These are phyloP conservation scores for Clarireedia monteithiana DNA, from an alignment of 2,329 filamentous ascomycete species.

Conservation along the genomic window DNA sequence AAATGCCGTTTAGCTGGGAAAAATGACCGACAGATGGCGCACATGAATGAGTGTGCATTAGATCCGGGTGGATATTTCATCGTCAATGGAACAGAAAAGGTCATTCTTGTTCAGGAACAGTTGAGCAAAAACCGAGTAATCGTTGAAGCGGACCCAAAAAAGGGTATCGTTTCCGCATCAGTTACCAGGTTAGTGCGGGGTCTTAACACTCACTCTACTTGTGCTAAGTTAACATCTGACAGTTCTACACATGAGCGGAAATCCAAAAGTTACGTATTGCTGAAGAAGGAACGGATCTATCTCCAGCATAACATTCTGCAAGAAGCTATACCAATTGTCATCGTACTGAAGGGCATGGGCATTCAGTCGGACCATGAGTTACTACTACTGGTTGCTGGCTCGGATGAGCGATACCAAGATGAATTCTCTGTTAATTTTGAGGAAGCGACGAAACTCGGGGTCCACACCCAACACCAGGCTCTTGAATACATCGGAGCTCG, in stretches of 20 bases:
- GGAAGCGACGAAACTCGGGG: slow-evolving; percentile 72
- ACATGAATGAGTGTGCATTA: slow-evolving; percentile 89
- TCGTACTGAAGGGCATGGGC: slow-evolving; percentile 87
- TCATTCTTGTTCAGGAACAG: slow-evolving; percentile 97
- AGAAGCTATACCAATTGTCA: slow-evolving; percentile 91
- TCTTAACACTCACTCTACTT: not conserved
- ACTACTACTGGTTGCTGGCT: slow-evolving; percentile 79
- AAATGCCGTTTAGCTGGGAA: slow-evolving; percentile 83
- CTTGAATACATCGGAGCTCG: slow-evolving; percentile 83
- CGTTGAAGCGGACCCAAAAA: slow-evolving; percentile 87
- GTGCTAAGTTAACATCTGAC: slow-evolving; percentile 9
- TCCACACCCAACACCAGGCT: slow-evolving; percentile 92
- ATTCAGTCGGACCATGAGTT: slow-evolving; percentile 94
- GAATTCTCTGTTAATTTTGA: slow-evolving; percentile 95
- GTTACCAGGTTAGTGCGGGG: slow-evolving; percentile 56
- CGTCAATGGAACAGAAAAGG: slow-evolving; percentile 95
- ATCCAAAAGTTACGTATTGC: slow-evolving; percentile 90
- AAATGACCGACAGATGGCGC: slow-evolving; percentile 79
- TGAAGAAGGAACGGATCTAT: slow-evolving; percentile 88
- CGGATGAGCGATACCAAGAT: slow-evolving; percentile 84
- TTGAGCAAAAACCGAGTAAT: slow-evolving; percentile 99
- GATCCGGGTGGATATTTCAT: slow-evolving; percentile 98
- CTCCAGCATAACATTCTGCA: slow-evolving; percentile 88
- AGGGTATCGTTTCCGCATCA: slow-evolving; percentile 87
- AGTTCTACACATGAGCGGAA: slow-evolving; percentile 97